Evolutionary conservation across 352 stramenopile species (phyloP), one percentile per base, ranked within the genome.

Genomic region (Poterioochromonas sp.): DNA sequence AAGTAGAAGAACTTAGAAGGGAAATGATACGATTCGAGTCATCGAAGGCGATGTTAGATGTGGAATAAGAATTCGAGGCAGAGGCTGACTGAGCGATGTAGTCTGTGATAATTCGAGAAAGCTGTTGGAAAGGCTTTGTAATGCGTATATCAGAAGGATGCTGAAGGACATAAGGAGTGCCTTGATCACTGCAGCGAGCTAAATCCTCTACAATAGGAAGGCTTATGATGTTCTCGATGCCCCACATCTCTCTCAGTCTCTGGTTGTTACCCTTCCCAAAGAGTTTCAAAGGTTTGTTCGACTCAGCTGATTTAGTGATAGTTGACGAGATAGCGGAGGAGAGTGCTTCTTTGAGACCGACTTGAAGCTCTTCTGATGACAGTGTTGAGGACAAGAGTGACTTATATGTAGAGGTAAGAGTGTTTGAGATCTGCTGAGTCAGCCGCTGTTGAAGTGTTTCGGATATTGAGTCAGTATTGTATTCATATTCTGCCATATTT

Each of bases 171-270:
- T 86, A 91, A 8, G 88, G 88, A 39, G 83, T 86, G 35, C 88
- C 88, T 3, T 81, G 84, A 81, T 93, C 88, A 54, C 88, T 87
- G 79, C 87, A 86, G 44, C 77, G 54, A 20, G 87, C 86, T 78
- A 93, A 87, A 77, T 86, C 85, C 41, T 86, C 83, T 64, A 89
- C 65, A 18, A 92, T 77, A 29, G 88, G 88, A 65, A 93, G 83
- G 11, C 82, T 86, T 73, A 87, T 89, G 0, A 83, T 88, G 77
- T 91, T 87, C 79, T 89, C 87, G 20, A 20, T 20, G 44, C 44
- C 44, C 84, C 85, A 93, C 82, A 91, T 87, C 79, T 90, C 82
- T 2, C 86, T 88, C 34, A 92, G 80, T 51, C 86, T 82, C 34
- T 77, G 41, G 73, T 85, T 87, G 79, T 92, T 86, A 32, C 88